Evolutionary conservation across 352 stramenopile species (phyloP), one percentile per base, ranked within the genome.

Genomic region (Globisporangium cystogenes): DNA sequence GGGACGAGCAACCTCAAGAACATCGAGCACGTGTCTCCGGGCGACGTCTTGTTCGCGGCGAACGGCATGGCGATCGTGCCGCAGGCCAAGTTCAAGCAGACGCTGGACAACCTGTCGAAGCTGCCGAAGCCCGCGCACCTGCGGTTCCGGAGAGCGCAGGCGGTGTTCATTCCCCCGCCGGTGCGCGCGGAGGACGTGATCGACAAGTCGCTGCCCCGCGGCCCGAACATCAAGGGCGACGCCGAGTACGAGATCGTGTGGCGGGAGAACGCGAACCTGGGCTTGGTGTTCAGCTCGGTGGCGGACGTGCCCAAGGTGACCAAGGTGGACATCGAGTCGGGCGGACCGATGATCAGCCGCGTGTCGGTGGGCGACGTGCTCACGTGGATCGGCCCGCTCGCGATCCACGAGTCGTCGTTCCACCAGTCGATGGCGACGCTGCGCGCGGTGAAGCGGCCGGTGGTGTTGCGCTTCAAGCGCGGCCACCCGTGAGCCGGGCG

Each of bases 361-460:
- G 82, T 95, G 24, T 76, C 70, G 10, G 68, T 92, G 12, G 82
- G 82, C 31, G 84, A 95, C 55, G 72, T 81, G 33, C 67, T 95
- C 26, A 80, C 82, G 31, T 88, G 74, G 60, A 91, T 95, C 49
- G 84, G 84, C 0, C 69, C 77, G 2, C 83, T 90, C 65, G 81
- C 88, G 33, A 91, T 95, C 51, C 65, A 68, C 37, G 73, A 77
- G 16, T 86, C 79, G 37, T 79, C 81, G 21, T 95, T 95, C 57
- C 82, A 95, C 50, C 79, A 78, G 57, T 93, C 82, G 14, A 95
- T 95, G 80, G 79, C 82, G 21, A 89, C 80, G 36, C 57, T 95
- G 46, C 82, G 82, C 18, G 84, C 80, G 4, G 70, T 91, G 29
- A 90, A 90, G 61, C 84, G 84, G 31, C 84, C 84, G 15, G 82